A percentile compares a stretch with the other conserved stretches of the same genome.
Conservation (phyloP, 1,139 yeast species). For the Lodderomyces margitis region DNA sequence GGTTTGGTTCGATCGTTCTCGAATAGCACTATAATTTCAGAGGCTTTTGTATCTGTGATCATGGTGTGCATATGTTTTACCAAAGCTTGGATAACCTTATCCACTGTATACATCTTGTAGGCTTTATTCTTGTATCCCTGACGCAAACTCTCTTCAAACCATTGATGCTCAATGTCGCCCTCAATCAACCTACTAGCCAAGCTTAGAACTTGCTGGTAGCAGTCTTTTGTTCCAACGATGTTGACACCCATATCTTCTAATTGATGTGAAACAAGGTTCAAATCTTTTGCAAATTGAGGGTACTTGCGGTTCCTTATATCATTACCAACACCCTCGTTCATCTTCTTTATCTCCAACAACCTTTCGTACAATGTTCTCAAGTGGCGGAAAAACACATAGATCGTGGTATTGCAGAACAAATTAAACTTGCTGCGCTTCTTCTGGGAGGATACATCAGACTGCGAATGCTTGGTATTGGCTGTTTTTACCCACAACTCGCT, state of each 20-base stretch:
- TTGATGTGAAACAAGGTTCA: slow-evolving; percentile 79
- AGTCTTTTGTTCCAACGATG: slow-evolving; percentile 63
- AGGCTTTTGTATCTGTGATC: slow-evolving; percentile 75
- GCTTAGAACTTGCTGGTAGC: slow-evolving; percentile 72
- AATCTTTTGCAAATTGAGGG: slow-evolving; percentile 85
- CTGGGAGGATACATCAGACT: slow-evolving; percentile 21
- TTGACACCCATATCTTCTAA: slow-evolving; percentile 77
- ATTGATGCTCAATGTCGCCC: slow-evolving; percentile 89
- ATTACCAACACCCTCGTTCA: slow-evolving; percentile 63
- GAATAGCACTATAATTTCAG: slow-evolving; percentile 77
- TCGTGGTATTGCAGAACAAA: slow-evolving; percentile 85
- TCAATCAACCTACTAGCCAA: slow-evolving; percentile 78
- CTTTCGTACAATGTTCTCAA: slow-evolving; percentile 80
- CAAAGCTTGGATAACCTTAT: slow-evolving; percentile 85
- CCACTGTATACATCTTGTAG: slow-evolving; percentile 87
- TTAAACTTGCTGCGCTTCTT: slow-evolving; percentile 56
- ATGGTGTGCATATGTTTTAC: slow-evolving; percentile 85
- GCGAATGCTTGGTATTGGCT: slow-evolving; percentile 33
- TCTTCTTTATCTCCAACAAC: slow-evolving; percentile 68
- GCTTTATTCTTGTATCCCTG: slow-evolving; percentile 95
- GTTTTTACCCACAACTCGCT: slow-evolving; percentile 67
- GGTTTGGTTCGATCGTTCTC: slow-evolving; percentile 71
- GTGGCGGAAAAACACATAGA: slow-evolving; percentile 87
- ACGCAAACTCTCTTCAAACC: slow-evolving; percentile 93
- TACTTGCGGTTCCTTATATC: slow-evolving; percentile 66